Evolutionary conservation across 805 yeast genomes (phyloP), one percentile per base, ranked within the genome.

Genomic region (Yarrowia osloensis): DNA sequence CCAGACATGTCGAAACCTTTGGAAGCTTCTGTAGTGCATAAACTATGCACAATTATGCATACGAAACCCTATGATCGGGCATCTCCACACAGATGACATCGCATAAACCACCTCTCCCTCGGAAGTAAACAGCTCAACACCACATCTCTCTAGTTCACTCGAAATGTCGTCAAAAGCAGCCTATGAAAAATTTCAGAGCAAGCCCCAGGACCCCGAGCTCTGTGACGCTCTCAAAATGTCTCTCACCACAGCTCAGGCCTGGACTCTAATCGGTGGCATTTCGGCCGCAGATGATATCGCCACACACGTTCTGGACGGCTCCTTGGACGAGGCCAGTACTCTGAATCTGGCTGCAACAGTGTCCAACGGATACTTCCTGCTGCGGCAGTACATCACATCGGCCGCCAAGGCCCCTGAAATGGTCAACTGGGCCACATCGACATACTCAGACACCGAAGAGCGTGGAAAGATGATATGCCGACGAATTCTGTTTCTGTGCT

Each of bases 1-100:
- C 55, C 40, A 50, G 57, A 50, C 40, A 50, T 33, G 40, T 50
- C 57, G 57, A 50, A 50, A 50, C 57, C 57, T 50, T 50, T 50
- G 57, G 57, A 50, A 50, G 57, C 57, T 50, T 50, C 57, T 22
- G 28, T 26, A 9, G 3, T 21, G 57, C 57, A 50, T 21, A 3
- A 22, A 4, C 2, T 9, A 50, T 50, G 57, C 57, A 31, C 29
- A 1, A 3, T 0, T 15, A 50, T 50, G 57, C 40, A 50, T 50
- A 50, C 57, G 40, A 50, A 50, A 50, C 57, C 40, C 28, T 31
- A 33, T 31, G n/a, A 6, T 17, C 19, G 39, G 29, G 19, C 57
- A 31, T 50, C 57, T 50, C 57, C 57, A 50, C 57, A 50, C 26
- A 29, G 8, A 31, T 15, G 29, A 15, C 57, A 31, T 50, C 40